Base-by-base conservation (phyloP, 208 protist species). In the Angomonas deanei region DNA sequence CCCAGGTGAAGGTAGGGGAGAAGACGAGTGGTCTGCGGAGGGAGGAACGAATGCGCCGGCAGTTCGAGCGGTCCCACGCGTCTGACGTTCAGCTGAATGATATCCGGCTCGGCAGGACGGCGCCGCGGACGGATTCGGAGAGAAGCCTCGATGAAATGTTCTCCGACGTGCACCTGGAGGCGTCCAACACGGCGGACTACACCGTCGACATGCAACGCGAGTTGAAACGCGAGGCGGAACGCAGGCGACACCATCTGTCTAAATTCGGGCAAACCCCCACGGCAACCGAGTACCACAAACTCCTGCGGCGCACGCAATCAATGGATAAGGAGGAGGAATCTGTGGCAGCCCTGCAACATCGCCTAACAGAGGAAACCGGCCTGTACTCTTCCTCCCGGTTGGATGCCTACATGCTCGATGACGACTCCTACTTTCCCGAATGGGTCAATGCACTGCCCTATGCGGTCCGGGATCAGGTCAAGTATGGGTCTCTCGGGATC, bases 391-490 rank as follows among this genome's bases (percentile, higher is more conserved):
- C 64, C 0, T 64, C 73, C 10, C 79, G 90, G 8, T 78, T 96
- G 17, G 90, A 96, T 64, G 82, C 90, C 0, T 96, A 84, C 63
- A 94, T 96, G 86, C 67, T 96, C 21, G 84, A 89, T 46, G 82
- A 96, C 65, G 87, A 91, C 48, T 74, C 66, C 10, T 88, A 86
- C 70, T 96, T 93, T 68, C 90, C 90, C 0, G 70, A 68, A 0
- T 96, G 90, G 87, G 90, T 93, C 33, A 64, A 88, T 27, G 87
- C 74, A n/a, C 74, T 96, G 24, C 84, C 85, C 11, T 90, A 92
- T 68, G 79, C 74, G 23, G 67, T 96, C 24, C 84, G 90, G 6
- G 90, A 96, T 67, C 84, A 82, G 31, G 90, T 96, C 17, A 93
- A 92, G 72, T 96, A 85, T 63, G 90, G 90, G n/a, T 62, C 75